phyloP scores from a whole-genome alignment of 345 rosid species.

The Hypericum androsaemum region DNA sequence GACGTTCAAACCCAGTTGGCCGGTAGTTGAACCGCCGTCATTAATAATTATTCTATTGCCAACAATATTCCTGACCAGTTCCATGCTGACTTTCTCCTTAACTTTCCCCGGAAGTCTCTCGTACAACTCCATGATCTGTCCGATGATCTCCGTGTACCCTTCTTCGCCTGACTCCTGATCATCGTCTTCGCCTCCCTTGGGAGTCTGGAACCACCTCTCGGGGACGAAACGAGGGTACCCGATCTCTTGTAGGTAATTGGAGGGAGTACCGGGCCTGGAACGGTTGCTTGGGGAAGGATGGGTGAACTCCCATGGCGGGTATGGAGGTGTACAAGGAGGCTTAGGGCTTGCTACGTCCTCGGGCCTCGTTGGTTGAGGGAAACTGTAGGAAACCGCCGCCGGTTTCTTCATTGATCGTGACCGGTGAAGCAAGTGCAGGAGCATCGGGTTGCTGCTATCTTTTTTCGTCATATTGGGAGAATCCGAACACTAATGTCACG shows the following conservation, averaged over 20 bases:
- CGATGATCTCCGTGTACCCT: background rate
- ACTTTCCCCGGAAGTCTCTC: background rate
- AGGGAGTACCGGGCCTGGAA: background rate
- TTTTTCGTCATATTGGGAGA: no score
- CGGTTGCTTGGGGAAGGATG: background rate
- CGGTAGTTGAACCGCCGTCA: background rate
- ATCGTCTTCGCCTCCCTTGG: background rate
- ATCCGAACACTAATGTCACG: no score
- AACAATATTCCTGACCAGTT: no score
- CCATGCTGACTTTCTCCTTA: background rate
- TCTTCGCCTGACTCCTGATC: background rate
- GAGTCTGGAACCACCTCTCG: background rate
- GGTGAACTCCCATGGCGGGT: background rate
- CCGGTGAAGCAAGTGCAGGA: no score
- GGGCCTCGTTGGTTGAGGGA: slow-evolving; percentile 31
- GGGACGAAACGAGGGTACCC: background rate
- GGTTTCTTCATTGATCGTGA: no score
- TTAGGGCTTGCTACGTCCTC: background rate
- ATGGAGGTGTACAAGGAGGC: no score
- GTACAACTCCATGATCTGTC: background rate
- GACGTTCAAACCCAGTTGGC: slow-evolving; percentile 1
- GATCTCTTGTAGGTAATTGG: background rate
- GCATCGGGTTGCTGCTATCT: no score
- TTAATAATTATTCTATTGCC: no score
- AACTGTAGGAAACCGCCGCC: background rate